Evolutionary conservation across 305 asterid genomes (phyloP), one percentile per base, ranked within the genome.

Genomic region (Fraxinus sp.): DNA sequence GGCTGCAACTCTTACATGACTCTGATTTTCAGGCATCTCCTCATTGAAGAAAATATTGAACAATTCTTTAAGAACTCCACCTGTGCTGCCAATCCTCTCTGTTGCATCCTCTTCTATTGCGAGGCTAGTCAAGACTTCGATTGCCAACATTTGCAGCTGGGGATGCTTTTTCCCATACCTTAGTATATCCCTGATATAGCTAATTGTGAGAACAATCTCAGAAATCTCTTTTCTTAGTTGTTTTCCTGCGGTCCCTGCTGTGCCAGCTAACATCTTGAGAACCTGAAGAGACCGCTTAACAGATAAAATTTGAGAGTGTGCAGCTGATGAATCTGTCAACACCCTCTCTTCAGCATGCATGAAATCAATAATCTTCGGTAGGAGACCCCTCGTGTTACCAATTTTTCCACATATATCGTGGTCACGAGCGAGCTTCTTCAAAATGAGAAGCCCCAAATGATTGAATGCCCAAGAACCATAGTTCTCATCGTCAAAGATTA

Each of bases 351-450:
- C 99, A 2, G 97, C 91, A 8, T 92, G 95, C 9, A 86, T 81
- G 80, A 94, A 94, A 32, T 97, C 99, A 7, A 97, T 85, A 35
- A 97, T 90, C 78, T 94, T 97, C 0, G 98, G 94, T 64, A 97
- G 82, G 2, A 97, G 93, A 6, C 98, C 98, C 80, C 89, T 90
- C 0, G 98, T 89, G 87, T 91, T 92, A 9, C 98, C 98, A 1
- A 94, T 93, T 74, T 91, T 94, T 1, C 94, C 97, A 80, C 98
- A 94, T 7, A 91, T 90, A 44, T 91, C 97, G 1, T 90, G 97
- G 76, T 97, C 97, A 5, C 96, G 93, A 2, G 98, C 99, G 4
- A 97, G 93, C 78, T 94, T 94, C 90, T 92, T 94, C 88, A 94
- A 77, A 78, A 97, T 93, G 49, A 86, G 93, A n/a, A 97, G 96